phyloP scores from a whole-genome alignment of 2,329 filamentous ascomycete genomes.

The Penicillium polonicum region DNA sequence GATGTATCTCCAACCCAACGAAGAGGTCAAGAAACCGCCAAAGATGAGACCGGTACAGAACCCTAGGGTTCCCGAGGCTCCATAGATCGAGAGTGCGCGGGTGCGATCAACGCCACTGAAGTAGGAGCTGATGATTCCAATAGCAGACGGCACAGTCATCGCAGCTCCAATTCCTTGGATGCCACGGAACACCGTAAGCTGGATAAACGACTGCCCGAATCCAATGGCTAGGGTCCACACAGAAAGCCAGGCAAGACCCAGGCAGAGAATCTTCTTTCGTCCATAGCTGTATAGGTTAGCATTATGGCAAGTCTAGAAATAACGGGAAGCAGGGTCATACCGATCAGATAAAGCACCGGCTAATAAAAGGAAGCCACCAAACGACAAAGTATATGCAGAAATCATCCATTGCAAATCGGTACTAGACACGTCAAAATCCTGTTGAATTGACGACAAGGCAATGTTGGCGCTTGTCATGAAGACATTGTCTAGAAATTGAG shows the following conservation, averaged over 20 bases:
- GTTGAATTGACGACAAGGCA: conserved; percentile 43
- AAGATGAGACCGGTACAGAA: conserved; percentile 45
- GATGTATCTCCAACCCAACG: conserved; percentile 43
- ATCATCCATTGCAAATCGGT: conserved; percentile 45
- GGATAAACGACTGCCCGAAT: conserved; percentile 45
- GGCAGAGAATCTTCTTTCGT: conserved; percentile 40
- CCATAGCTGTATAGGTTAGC: conserved; percentile 32
- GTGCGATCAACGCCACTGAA: conserved; percentile 42
- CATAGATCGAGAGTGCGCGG: conserved; percentile 42
- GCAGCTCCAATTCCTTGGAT: conserved; percentile 49
- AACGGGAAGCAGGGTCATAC: conserved; percentile 7
- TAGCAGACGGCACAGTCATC: conserved; percentile 49
- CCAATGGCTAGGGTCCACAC: conserved; percentile 40
- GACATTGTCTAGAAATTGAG: conserved; percentile 47
- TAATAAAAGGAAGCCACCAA: conserved; percentile 39
- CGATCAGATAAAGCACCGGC: conserved; percentile 38
- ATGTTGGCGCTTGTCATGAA: conserved; percentile 48
- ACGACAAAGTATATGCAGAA: conserved; percentile 43
- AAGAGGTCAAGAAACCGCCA: conserved; percentile 42
- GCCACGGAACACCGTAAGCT: conserved; percentile 41
- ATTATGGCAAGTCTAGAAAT: neutral
- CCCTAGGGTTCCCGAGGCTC: conserved; percentile 40
- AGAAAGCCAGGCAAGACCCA: conserved; percentile 38
- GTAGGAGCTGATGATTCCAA: conserved; percentile 48
- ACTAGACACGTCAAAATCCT: conserved; percentile 37